Base-by-base conservation (phyloP, 2,329 filamentous ascomycete species). In the Teratosphaeria gauchensis region DNA sequence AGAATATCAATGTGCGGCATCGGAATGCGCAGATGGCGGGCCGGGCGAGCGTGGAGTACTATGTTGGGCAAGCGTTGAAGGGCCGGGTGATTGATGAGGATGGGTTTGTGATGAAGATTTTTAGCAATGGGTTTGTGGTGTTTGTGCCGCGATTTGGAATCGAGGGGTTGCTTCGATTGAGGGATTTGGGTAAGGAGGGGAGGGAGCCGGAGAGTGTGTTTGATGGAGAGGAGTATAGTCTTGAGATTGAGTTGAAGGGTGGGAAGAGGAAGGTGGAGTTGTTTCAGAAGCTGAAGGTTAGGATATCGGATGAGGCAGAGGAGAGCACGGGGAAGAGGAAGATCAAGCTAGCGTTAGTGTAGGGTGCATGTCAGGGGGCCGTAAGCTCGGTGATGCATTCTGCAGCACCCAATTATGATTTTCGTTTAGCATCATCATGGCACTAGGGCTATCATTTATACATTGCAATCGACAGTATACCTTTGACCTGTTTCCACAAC, bases 1-100 rank as follows among this genome's bases (percentile, higher is more conserved):
- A 91, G 75, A 99, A 99, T 77, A 96, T 99, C 82, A 99, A 99
- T 74, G 86, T 94, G 59, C 87, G 94, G 7, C 94, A 99, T 74
- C 90, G 94, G 70, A 99, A 99, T 74, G 94, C 94, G 33, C 94
- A 99, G 75, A 87, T 95, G 76, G 94, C 94, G 2, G 92, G 92
- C 38, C 86, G 94, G 60, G 92, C 94, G 30, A 94, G 88, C 66
- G 92, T 99, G 63, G 92, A 96, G 67, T 99, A 97, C 77, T 99
- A 97, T 72, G 94, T 99, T 54, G 94, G 94, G 0, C 94, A 99
- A 76, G 91, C 92, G 12, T 85, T 99, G 58, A 94, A 94, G 77
- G 90, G 83, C 9, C 79, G 83, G 57, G 79, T 84, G 16, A 76
- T 86, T 7, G 87, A 92, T 67, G 92, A 96, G 73, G 92, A 96